A percentile compares a stretch with the other conserved stretches of the same genome.
phyloP scores from a whole-genome alignment of 2,329 filamentous ascomycete genomes.

The Colletotrichum ledebouriae region DNA sequence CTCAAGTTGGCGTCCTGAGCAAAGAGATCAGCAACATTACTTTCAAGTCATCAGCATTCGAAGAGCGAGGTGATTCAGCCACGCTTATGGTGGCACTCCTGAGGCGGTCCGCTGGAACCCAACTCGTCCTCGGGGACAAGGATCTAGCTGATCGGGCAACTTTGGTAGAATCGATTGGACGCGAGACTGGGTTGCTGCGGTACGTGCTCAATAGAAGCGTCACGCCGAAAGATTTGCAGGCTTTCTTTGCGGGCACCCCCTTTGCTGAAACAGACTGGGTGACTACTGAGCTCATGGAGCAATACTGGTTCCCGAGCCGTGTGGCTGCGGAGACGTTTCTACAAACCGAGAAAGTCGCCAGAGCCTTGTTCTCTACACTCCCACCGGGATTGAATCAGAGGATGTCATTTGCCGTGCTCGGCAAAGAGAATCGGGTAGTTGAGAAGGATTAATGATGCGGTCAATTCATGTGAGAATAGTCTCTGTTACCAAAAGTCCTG shows the following conservation, averaged over 20 bases:
- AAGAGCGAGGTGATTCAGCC: neutral
- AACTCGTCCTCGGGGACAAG: neutral
- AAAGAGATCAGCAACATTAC: neutral
- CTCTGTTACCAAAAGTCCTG: no score
- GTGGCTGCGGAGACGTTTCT: neutral
- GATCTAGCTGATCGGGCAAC: neutral
- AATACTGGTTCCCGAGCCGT: constrained; percentile 19
- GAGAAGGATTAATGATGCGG: constrained; percentile 1
- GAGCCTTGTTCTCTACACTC: neutral
- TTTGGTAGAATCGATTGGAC: neutral
- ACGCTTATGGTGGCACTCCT: neutral
- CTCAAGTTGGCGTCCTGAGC: neutral
- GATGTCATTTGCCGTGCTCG: constrained; percentile 8
- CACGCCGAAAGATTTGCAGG: neutral
- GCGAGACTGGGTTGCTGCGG: neutral
- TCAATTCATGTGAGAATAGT: no score
- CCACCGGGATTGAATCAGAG: neutral
- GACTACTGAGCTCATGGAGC: constrained; percentile 13
- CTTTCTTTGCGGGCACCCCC: constrained; percentile 18
- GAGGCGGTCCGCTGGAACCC: fast-evolving
- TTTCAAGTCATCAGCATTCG: neutral
- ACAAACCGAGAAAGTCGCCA: neutral
- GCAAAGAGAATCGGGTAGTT: constrained; percentile 8
- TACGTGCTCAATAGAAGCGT: constrained; percentile 11
- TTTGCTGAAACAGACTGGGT: constrained; percentile 9